Conservation (phyloP, 1,284 basidiomycete species). For the Irpex lacteus region DNA sequence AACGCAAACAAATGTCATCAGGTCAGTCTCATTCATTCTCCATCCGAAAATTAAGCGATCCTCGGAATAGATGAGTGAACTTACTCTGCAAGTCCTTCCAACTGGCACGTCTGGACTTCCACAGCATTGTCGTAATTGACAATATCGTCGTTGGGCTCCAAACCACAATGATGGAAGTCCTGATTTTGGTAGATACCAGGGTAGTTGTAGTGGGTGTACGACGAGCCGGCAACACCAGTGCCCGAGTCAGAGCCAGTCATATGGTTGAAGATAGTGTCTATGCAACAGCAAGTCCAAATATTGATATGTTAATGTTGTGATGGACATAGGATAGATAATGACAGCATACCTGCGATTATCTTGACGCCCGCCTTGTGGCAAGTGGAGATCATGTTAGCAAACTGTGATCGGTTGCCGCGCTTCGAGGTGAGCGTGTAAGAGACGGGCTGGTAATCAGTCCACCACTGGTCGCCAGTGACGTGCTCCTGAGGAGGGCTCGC, state of each 20-base stretch:
- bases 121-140: conserved; percentile 48
- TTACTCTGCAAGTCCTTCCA: conserved; percentile 57
- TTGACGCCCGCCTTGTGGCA: conserved; percentile 62
- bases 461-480: conserved; percentile 54
- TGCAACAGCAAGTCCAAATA: not conserved
- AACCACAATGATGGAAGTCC: conserved; percentile 66
- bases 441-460: conserved; percentile 70
- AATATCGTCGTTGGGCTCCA: conserved; percentile 51
- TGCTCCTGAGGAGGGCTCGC: conserved; percentile 50
- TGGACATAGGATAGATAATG: conserved; percentile 14
- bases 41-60: not conserved
- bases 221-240: conserved; percentile 46
- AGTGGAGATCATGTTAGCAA: conserved; percentile 51
- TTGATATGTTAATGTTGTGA: not conserved
- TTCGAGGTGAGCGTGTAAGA: conserved; percentile 61
- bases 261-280: conserved; percentile 66
- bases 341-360: conserved; percentile 49
- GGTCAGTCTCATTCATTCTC: not conserved
- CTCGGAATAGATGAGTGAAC: conserved; percentile 15
- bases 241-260: conserved; percentile 49
- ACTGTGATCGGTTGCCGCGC: conserved; percentile 52
- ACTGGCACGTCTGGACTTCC: conserved; percentile 62
- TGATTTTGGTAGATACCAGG: conserved; percentile 52
- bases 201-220: conserved; percentile 58
- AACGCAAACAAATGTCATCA: conserved; percentile 1